Evolutionary conservation across 139 green algal species (phyloP), one percentile per base, ranked within the genome.

Genomic region (Closterium sp.): DNA sequence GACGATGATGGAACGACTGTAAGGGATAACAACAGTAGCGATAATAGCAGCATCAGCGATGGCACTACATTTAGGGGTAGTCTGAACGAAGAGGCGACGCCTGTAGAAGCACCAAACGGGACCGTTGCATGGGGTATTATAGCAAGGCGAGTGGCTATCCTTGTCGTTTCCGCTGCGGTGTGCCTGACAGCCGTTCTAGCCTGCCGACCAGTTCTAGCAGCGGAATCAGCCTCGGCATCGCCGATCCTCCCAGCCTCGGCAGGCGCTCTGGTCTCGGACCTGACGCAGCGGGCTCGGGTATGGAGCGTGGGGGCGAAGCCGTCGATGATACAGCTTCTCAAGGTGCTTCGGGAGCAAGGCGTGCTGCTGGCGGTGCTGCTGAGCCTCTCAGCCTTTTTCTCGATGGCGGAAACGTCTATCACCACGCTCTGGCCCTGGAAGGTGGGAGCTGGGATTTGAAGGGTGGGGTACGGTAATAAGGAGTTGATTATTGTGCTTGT

Each of bases 361-460:
- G 34, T 91, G 21, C 19, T 95, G 87, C 86, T 95, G 11, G 29
- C 85, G 22, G 90, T 70, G 42, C 88, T 96, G 5, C 91, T 96
- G 19, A 24, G 27, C 0, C 28, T 92, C 22, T 93, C 86, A 0
- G 95, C 92, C 13, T 96, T 96, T 11, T 96, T 95, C 73, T 93
- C 92, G 30, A 29, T 95, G 29, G 87, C 89, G 0, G 95, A 96
- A 73, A 96, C 95, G 7, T 91, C 95, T 32, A 96, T 96, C 87
- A 96, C 95, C 19, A 96, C 95, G 19, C 91, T 96, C 31, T 96
- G 94, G 95, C 95, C 95, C 21, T 96, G 95, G 95, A 96, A 96
- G 91, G 91, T 94, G 50, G 13, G 84, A 30, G 45, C 2, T 87
- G 17, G 50, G 50, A 73, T 24, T 3, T 5, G 90, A 70, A 89